Conservation (phyloP, 257 asterid species). For the Plantago major region DNA sequence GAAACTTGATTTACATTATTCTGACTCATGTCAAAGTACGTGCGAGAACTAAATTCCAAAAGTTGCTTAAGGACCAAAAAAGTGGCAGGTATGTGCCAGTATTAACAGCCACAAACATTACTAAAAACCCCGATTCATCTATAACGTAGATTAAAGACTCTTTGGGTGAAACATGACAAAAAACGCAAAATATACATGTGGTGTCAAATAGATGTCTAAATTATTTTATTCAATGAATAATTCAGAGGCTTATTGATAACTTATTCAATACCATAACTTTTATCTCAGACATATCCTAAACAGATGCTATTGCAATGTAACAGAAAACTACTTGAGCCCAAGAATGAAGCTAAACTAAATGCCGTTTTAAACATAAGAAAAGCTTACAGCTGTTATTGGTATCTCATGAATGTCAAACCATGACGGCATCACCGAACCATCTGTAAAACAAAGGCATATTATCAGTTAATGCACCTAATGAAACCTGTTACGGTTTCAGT, state of each 20-base stretch:
- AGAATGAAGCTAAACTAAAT: conserved; percentile 10
- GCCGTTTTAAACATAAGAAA: background rate
- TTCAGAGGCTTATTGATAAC: background rate
- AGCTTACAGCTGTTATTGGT: background rate
- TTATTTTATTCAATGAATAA: background rate
- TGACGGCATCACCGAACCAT: conserved; percentile 72
- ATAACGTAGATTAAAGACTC: conserved; percentile 2
- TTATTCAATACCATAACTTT: conserved; percentile 2
- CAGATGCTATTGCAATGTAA: conserved; percentile 8
- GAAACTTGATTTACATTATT: background rate
- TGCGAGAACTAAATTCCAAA: conserved; percentile 2
- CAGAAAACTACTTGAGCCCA: conserved; percentile 3
- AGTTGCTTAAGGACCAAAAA: background rate
- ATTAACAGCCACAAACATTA: background rate
- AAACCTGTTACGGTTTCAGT: background rate
- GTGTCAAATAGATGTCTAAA: background rate
- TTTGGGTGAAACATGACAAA: conserved; percentile 7
- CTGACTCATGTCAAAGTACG: background rate
- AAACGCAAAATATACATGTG: background rate
- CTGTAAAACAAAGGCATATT: background rate
- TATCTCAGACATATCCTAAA: background rate
- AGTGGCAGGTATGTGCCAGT: conserved; percentile 8
- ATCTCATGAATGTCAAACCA: background rate
- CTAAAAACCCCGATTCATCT: background rate
- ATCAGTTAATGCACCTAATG: conserved; percentile 3